Evolutionary conservation across 2,329 filamentous ascomycete genomes (phyloP), one percentile per base, ranked within the genome.

Genomic region (Beauveria sp.): DNA sequence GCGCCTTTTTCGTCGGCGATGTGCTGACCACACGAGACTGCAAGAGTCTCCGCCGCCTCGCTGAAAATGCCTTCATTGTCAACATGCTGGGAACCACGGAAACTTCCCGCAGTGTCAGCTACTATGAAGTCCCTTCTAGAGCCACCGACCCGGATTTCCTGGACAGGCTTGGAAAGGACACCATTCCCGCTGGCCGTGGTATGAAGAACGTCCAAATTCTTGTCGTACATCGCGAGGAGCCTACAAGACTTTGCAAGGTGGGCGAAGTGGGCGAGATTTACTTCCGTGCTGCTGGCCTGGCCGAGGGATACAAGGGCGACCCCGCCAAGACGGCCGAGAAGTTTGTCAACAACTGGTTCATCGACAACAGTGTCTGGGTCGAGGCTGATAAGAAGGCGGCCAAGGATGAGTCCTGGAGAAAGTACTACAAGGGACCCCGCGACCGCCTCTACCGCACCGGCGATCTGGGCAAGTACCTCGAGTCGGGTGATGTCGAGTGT

Each of bases 1-100:
- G 86, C 62, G 91, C 88, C 20, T 93, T 98, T 79, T 98, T 93
- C 65, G 93, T 98, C 1, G 95, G 95, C 38, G 93, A 98, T 70
- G 80, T 97, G 40, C 75, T 98, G 53, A 96, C 91, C 65, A 96
- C 87, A 71, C 83, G 86, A 70, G 93, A 98, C 69, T 96, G 91
- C 74, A 80, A 81, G 48, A 82, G 83, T 26, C 79, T 98, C n/a
- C 89, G 90, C 83, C 0, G 93, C 93, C 65, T 86, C 34, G 34
- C 34, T 38, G 34, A 38, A 38, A 38, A 38, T 38, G 34, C 85
- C 63, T 81, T 81, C 64, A 92, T 96, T 64, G 82, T 91, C 66
- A 93, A 93, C 75, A 89, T 93, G 86, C 96, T 92, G 20, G 92
- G 93, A 48, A 91, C 91, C 0, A 96, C 92, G 0, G 92, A 96